Evolutionary conservation across 371 early-diverging fungal genomes (phyloP), one percentile per base, ranked within the genome.

Genomic region (Mortierella sp.): DNA sequence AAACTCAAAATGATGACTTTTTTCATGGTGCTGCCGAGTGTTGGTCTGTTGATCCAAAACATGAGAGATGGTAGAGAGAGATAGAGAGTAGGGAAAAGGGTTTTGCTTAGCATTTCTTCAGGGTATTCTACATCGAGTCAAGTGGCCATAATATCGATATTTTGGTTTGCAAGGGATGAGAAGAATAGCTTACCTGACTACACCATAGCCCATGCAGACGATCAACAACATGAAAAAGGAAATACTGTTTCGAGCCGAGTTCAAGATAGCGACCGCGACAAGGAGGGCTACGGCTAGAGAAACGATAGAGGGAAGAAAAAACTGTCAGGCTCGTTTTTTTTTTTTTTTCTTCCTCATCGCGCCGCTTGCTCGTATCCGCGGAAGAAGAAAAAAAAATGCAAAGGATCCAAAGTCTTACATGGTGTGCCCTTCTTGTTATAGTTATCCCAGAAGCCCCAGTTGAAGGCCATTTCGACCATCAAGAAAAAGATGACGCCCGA

Each of bases 141-240:
- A n/a, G n/a, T n/a, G n/a, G n/a, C n/a, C n/a, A n/a, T n/a, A n/a
- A 29, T 16, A n/a, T 44, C 46, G 26, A 26, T 21, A 58, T 28
- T n/a, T n/a, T n/a, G n/a, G n/a, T n/a, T n/a, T n/a, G n/a, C 55
- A 44, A 12, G 12, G 57, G 18, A 5, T 18, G 11, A 43, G 50
- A 14, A 21, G 57, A 25, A 62, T 44, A 30, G 7, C 85, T 60
- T 89, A 93, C 93, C 89, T 93, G 57, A 96, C 93, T 44, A 98
- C 97, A 60, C 99, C 96, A 75, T 96, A 98, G 12, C 99, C 99
- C 76, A 98, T 89, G 19, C 94, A 89, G 4, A 98, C 98, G 56
- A 98, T 94, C 44, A 98, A 83, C 9, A 98, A 85, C 93, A 98
- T 94, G 66, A 97, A 98, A 81, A 98, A 94, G 2, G 98, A 96